Evolutionary conservation across 305 asterid genomes (phyloP).

Genomic region (Solanum chacoense): DNA sequence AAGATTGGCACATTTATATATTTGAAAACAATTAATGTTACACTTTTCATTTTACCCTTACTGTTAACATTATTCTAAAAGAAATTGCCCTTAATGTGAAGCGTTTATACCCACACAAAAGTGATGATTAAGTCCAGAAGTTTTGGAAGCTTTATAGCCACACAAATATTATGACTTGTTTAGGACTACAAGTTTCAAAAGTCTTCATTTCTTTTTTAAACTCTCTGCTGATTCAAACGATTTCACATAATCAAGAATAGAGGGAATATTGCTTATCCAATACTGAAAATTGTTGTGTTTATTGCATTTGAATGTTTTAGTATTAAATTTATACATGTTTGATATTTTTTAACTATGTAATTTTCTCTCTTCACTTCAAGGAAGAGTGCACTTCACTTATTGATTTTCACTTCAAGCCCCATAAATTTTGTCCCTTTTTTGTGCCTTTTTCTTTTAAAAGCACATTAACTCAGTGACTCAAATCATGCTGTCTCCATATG

Average conservation of each 20-base stretch:
- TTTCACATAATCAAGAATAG: not conserved
- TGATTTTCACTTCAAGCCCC: not conserved
- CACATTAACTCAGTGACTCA: not conserved
- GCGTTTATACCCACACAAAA: not conserved
- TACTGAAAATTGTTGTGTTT: not conserved
- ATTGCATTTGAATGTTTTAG: not conserved
- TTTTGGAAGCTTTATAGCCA: not conserved
- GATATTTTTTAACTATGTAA: not conserved
- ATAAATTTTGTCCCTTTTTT: not conserved
- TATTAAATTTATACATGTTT: not conserved
- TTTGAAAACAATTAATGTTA: not conserved
- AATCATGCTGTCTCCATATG: not conserved
- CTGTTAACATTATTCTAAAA: not conserved
- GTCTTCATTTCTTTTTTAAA: not conserved
- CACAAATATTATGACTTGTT: not conserved
- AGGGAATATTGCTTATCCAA: not conserved
- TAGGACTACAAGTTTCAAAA: not conserved
- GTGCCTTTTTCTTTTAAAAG: not conserved
- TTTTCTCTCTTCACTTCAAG: not conserved
- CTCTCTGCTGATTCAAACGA: not conserved
- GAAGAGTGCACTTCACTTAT: not conserved
- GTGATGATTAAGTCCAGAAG: not conserved
- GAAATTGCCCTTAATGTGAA: not conserved
- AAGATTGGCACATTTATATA: not conserved
- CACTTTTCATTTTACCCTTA: not conserved